phyloP scores from a whole-genome alignment of 768 basidiomycete species.

The Porphyrellus cyaneotinctus region DNA sequence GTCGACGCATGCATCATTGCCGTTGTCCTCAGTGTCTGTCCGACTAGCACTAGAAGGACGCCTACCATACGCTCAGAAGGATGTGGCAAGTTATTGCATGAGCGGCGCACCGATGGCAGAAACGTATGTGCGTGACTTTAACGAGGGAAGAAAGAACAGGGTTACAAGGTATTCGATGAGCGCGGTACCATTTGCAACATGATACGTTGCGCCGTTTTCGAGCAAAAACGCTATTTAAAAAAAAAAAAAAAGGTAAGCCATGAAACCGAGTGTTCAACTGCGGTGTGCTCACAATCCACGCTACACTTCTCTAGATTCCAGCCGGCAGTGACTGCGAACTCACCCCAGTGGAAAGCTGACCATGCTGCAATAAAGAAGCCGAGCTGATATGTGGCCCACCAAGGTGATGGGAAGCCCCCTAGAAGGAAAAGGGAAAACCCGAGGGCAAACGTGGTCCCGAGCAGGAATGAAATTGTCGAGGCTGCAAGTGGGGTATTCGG shows the following conservation, averaged over 20 bases:
- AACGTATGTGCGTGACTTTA: conserved; percentile 57
- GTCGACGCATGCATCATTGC: conserved; percentile 97
- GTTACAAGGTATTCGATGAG: conserved; percentile 75
- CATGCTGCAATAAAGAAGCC: conserved; percentile 82
- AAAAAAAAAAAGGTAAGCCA: background rate
- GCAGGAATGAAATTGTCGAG: conserved; percentile 75
- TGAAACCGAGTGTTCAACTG: conserved; percentile 1
- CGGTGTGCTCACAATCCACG: conserved; percentile 73
- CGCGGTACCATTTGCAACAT: conserved; percentile 76
- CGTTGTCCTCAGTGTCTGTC: conserved; percentile 75
- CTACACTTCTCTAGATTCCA: conserved; percentile 93
- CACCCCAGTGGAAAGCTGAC: conserved; percentile 88
- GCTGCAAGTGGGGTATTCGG: conserved; percentile 88
- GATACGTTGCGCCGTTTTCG: conserved; percentile 85
- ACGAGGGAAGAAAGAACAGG: conserved; percentile 60
- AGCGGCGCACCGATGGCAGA: conserved; percentile 51
- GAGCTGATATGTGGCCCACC: conserved; percentile 72
- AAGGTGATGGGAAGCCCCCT: conserved; percentile 42
- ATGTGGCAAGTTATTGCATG: background rate
- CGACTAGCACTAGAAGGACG: conserved; percentile 54
- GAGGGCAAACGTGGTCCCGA: conserved; percentile 67
- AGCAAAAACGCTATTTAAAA: conserved; percentile 97
- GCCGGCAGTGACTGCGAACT: conserved; percentile 93
- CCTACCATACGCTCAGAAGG: conserved; percentile 41
- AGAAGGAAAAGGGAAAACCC: conserved; percentile 48